These are phyloP conservation scores for Heimioporus sp. DNA, from an alignment of 768 basidiomycete genomes.

Conservation along the genomic window DNA sequence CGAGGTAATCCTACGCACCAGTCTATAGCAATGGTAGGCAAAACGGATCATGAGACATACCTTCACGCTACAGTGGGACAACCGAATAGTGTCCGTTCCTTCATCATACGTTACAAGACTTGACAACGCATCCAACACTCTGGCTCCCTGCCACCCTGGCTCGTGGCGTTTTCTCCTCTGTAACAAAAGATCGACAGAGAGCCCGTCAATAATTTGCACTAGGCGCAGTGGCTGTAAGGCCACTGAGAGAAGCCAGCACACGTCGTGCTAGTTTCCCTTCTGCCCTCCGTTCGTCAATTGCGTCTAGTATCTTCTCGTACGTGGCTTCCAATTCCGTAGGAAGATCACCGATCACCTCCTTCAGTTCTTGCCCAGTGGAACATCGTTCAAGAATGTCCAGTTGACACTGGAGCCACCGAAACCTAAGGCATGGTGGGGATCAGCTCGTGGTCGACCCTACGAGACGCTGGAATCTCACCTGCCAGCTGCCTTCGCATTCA, in stretches of 20 bases:
- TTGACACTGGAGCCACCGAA: constrained; percentile 1
- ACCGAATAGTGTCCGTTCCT: background rate
- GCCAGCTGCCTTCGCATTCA: background rate
- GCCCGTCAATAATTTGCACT: background rate
- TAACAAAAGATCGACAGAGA: background rate
- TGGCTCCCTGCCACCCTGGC: background rate
- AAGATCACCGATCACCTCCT: background rate
- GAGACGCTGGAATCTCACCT: background rate
- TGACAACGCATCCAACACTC: background rate
- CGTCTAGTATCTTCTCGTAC: background rate
- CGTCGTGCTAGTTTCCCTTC: background rate
- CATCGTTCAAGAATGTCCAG: background rate
- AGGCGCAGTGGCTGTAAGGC: background rate
- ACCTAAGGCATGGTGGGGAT: background rate
- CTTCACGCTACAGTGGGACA: too few relatives aligned
- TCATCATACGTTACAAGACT: background rate
- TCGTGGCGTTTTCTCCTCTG: background rate
- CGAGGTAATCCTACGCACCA: too few relatives aligned
- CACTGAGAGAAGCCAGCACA: background rate
- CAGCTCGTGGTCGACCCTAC: background rate
- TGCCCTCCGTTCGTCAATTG: background rate
- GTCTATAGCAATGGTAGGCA: too few relatives aligned
- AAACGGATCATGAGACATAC: too few relatives aligned
- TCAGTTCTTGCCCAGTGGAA: background rate
- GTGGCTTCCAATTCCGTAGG: background rate